Percentiles rank a stretch among this genome's conserved stretches.
These are phyloP conservation scores for Angomonas desouzai DNA, from an alignment of 208 protist species.

Conservation along the genomic window DNA sequence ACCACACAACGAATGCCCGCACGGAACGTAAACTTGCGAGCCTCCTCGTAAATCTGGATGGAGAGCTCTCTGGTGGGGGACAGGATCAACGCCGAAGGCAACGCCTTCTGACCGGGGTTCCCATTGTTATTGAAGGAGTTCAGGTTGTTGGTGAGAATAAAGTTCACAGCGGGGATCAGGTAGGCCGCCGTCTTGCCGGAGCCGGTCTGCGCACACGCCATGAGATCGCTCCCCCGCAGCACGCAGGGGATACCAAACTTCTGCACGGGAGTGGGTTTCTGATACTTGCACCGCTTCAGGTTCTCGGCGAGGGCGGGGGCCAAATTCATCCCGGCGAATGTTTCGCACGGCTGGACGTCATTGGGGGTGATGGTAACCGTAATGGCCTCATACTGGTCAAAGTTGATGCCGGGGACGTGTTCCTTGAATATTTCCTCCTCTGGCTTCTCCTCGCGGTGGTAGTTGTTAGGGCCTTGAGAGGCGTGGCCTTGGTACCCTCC, in stretches of 20 bases:
- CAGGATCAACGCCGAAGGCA: slow-evolving; percentile 93
- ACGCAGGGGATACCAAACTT: slow-evolving; percentile 97
- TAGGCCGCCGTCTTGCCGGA: slow-evolving; percentile 99
- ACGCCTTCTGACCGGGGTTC: slow-evolving; percentile 38
- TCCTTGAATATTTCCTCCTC: slow-evolving; percentile 92
- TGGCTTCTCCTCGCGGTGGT: slow-evolving; percentile 83
- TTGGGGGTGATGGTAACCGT: slow-evolving; percentile 84
- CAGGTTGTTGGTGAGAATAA: slow-evolving; percentile 74
- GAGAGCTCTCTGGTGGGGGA: slow-evolving; percentile 97
- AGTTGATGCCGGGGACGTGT: slow-evolving; percentile 90
- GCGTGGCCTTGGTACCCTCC: slow-evolving; percentile 19
- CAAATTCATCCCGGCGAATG: slow-evolving; percentile 87
- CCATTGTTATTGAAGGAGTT: slow-evolving; percentile 34
- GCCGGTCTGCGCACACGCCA: slow-evolving; percentile 99
- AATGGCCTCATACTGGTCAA: slow-evolving; percentile 90
- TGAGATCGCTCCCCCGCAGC: slow-evolving; percentile 91
- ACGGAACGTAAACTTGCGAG: slow-evolving; percentile 95
- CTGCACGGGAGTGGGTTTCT: slow-evolving; percentile 98
- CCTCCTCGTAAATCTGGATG: slow-evolving; percentile 97
- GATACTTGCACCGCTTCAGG: slow-evolving; percentile 93
- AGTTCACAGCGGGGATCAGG: slow-evolving; percentile 95
- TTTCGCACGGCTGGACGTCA: slow-evolving; percentile 60
- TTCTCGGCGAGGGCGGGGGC: slow-evolving; percentile 90
- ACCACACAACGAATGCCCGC: slow-evolving; percentile 93
- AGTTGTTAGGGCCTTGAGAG: slow-evolving; percentile 22